These are phyloP conservation scores for Thuja plicata DNA, from an alignment of 83 land plant species.

Conservation along the genomic window DNA sequence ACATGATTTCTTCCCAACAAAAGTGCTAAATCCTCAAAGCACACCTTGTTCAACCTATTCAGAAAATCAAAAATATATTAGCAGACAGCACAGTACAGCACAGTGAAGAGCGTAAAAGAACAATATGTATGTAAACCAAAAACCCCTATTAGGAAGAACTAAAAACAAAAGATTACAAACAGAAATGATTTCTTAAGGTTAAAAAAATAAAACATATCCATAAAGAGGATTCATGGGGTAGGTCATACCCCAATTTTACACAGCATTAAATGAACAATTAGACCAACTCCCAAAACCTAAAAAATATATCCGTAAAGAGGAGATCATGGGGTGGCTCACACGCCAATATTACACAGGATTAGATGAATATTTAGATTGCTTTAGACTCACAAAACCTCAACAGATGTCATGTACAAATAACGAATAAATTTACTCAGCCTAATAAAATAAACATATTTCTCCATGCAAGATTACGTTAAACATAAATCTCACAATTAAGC, in stretches of 20 bases:
- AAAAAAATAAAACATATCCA: neutral
- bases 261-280: no score
- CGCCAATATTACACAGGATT: no score
- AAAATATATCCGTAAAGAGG: no score
- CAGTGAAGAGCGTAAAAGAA: neutral
- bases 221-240: neutral
- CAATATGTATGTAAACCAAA: neutral
- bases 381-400: neutral
- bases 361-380: no score
- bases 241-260: no score
- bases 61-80: neutral
- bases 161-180: neutral
- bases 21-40: neutral
- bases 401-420: neutral
- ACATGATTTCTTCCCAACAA: conserved; percentile 25
- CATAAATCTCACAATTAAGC: no score
- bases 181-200: neutral
- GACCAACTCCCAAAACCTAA: no score
- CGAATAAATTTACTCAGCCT: neutral
- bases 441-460: neutral
- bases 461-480: no score
- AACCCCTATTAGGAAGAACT: neutral
- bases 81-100: neutral
- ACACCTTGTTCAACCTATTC: neutral
- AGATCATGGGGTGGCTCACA: no score